These are phyloP conservation scores for Fusarium concolor DNA, from an alignment of 2,329 filamentous ascomycete genomes.

Conservation along the genomic window DNA sequence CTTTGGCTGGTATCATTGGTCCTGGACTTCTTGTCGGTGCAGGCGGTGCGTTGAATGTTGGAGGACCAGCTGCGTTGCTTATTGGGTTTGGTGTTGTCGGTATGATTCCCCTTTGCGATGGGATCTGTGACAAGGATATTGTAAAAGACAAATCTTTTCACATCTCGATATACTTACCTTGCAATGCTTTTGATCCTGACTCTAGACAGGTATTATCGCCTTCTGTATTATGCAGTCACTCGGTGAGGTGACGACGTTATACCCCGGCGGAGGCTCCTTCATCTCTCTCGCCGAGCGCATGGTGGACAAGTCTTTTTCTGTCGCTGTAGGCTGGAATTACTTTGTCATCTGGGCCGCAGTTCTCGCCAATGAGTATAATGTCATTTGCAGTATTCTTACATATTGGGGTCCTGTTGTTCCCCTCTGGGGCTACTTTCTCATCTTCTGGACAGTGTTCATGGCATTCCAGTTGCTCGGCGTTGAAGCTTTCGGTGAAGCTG, in stretches of 20 bases:
- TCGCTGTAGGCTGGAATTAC: constrained; percentile 78
- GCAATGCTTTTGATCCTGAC: constrained; percentile 27
- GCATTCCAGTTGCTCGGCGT: constrained; percentile 78
- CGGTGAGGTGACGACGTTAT: constrained; percentile 79
- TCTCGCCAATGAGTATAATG: constrained; percentile 78
- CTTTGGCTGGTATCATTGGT: constrained; percentile 71
- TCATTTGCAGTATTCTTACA: constrained; percentile 72
- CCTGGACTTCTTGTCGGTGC: constrained; percentile 79
- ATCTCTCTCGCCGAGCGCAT: constrained; percentile 77
- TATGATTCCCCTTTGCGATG: constrained; percentile 26
- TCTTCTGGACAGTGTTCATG: constrained; percentile 80
- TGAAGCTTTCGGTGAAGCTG: constrained; percentile 80
- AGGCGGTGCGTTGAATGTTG: constrained; percentile 74
- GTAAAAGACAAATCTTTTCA: neutral
- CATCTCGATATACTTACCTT: neutral
- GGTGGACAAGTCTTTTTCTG: constrained; percentile 75
- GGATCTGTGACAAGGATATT: neutral
- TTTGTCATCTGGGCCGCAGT: constrained; percentile 75
- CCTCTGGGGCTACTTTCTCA: constrained; percentile 75
- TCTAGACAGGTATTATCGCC: constrained; percentile 66
- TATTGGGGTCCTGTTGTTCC: constrained; percentile 73
- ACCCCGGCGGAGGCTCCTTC: constrained; percentile 77
- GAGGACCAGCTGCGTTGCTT: constrained; percentile 77
- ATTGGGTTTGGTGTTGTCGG: constrained; percentile 80
- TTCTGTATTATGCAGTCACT: constrained; percentile 77